Evolutionary conservation across 1,139 yeast genomes (phyloP), one percentile per base, ranked within the genome.

Genomic region (Candida gigantensis): DNA sequence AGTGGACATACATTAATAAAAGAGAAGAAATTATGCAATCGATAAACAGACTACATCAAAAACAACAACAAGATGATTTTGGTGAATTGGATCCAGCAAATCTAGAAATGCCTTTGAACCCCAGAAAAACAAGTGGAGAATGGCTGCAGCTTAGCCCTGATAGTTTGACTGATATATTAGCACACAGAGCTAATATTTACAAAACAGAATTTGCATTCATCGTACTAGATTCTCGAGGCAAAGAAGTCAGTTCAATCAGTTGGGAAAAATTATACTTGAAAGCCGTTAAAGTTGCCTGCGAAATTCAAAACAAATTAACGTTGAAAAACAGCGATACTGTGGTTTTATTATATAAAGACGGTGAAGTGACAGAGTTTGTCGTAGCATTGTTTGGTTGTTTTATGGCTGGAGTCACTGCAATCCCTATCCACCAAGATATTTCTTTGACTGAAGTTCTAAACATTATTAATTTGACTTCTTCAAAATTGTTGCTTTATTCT

Each of bases 351-450:
- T 94, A 89, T 54, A 88, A 87, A 48, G 89, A 84, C 44, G 77
- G 77, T 21, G 98, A 94, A 57, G 81, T 88, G 1, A 73, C 85
- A 12, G 97, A 92, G 48, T 90, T 90, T 55, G 78, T 86, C 0
- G 78, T 86, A 1, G 95, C 97, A 0, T 60, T 94, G 12, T 75
- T 88, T 55, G 98, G 97, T 3, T 90, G 97, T 55, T 88, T 92
- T 51, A 68, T 92, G 45, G 95, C 97, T 0, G 96, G 96, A 1
- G 86, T 88, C 26, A 90, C 94, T 1, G 97, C 97, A 0, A 94
- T 94, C 8, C 98, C 98, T 0, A 79, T 89, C 30, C 85, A 86
- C 36, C 84, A 89, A 35, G 84, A 84, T 36, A 79, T 84, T 29
- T 73, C 79, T 16, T 52, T 81, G 28, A 68, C 67, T 36, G 96